Conservation (phyloP, 2,329 filamentous ascomycete species). For the Aspergillus sp. region DNA sequence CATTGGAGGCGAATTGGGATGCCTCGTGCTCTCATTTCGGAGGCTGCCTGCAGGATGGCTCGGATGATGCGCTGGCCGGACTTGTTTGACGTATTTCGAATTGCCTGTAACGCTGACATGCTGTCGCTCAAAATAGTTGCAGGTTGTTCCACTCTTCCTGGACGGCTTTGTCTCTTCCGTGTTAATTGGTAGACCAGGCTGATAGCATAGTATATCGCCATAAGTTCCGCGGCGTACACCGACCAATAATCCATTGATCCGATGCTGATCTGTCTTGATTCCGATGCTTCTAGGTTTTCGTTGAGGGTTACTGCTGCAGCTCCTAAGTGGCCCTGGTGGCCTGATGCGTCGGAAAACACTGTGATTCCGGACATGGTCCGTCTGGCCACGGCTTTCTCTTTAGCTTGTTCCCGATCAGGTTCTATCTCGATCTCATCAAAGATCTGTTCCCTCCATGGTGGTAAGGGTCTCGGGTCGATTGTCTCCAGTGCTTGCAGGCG, state of each 20-base stretch:
- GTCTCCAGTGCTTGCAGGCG: conserved; percentile 20
- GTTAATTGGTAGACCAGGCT: neutral
- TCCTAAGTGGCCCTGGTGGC: conserved; percentile 17
- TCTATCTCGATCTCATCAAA: too few relatives aligned
- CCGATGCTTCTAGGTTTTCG: neutral
- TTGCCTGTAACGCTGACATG: neutral
- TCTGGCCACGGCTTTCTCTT: conserved; percentile 12
- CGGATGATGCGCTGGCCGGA: too few relatives aligned
- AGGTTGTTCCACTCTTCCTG: neutral
- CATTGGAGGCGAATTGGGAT: too few relatives aligned
- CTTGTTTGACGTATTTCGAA: too few relatives aligned
- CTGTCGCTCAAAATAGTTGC: neutral
- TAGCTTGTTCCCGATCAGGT: too few relatives aligned
- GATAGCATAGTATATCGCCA: neutral
- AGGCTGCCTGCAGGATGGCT: too few relatives aligned
- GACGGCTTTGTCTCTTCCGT: neutral
- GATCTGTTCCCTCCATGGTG: conserved; percentile 20
- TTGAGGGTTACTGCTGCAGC: neutral
- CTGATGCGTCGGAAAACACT: too few relatives aligned
- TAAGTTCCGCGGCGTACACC: neutral
- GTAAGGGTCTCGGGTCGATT: conserved; percentile 20
- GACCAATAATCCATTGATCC: neutral
- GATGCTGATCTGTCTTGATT: too few relatives aligned
- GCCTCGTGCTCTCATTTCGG: too few relatives aligned
- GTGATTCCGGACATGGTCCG: conserved; percentile 8